These are phyloP conservation scores for Podospora comata DNA, from an alignment of 495 filamentous ascomycete species.

Conservation along the genomic window DNA sequence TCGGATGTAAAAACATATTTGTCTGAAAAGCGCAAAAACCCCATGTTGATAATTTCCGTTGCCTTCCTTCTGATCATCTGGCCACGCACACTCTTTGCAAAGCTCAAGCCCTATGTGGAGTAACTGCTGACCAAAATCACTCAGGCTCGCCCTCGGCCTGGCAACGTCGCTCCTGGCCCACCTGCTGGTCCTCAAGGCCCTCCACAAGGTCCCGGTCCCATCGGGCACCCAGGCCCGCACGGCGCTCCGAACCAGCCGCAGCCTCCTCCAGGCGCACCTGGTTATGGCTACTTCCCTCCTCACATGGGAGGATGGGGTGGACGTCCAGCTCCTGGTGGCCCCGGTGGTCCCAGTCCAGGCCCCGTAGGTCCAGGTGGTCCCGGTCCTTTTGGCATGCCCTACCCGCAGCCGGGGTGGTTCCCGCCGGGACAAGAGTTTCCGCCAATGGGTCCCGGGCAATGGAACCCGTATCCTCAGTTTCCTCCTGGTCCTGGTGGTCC, in stretches of 20 bases:
- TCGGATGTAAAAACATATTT: constrained; percentile 76
- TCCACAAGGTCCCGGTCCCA: constrained; percentile 31
- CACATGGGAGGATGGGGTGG: constrained; percentile 52
- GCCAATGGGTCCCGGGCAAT: constrained; percentile 57
- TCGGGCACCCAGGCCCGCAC: constrained; percentile 29
- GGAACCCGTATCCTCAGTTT: constrained; percentile 44
- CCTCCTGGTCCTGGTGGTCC: constrained; percentile 49
- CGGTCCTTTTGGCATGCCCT: constrained; percentile 46
- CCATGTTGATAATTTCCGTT: constrained; percentile 95
- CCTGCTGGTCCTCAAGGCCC: constrained; percentile 20
- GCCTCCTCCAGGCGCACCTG: constrained; percentile 27
- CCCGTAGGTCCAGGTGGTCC: constrained; percentile 27
- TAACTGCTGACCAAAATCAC: constrained; percentile 26
- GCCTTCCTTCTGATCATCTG: constrained; percentile 92
- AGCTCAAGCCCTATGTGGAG: constrained; percentile 12
- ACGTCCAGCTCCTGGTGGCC: constrained; percentile 21
- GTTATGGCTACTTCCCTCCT: constrained; percentile 44
- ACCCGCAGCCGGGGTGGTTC: constrained; percentile 71
- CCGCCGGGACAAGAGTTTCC: constrained; percentile 78
- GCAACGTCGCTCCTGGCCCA: constrained; percentile 34
- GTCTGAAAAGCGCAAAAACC: constrained; percentile 79
- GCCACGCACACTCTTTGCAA: constrained; percentile 11
- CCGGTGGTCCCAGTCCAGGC: constrained; percentile 27
- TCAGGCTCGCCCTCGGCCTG: constrained; percentile 41
- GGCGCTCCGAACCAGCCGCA: constrained; percentile 33